phyloP scores from a whole-genome alignment of 106 monocot species.

The Apostasia ramifera region DNA sequence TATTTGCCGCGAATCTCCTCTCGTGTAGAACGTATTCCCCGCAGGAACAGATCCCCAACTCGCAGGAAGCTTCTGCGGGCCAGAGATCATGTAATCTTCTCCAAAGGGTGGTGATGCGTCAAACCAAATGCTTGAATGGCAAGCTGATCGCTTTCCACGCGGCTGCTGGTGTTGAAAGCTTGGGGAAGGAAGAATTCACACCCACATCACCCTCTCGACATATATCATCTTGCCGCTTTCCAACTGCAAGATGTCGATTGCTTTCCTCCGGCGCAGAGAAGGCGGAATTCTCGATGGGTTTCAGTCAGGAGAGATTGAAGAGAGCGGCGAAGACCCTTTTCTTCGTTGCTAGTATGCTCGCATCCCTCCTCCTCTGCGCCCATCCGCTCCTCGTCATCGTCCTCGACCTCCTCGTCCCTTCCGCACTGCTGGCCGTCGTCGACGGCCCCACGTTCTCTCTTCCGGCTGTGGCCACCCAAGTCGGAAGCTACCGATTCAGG shows the following conservation, averaged over 20 bases:
- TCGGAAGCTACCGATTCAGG: slow-evolving; percentile 8
- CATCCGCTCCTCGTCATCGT: slow-evolving; percentile 28
- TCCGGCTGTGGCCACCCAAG: neutral
- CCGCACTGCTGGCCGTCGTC: slow-evolving; percentile 6
- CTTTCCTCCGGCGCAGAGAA: neutral
- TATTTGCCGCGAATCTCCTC: too few relatives aligned
- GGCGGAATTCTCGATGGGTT: slow-evolving; percentile 1
- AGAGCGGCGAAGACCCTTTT: slow-evolving; percentile 29
- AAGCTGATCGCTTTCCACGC: slow-evolving; percentile 1
- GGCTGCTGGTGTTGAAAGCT: neutral
- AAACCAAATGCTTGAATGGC: neutral
- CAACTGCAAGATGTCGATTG: neutral
- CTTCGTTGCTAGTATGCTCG: slow-evolving; percentile 27
- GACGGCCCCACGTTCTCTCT: neutral
- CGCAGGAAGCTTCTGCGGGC: slow-evolving; percentile 1
- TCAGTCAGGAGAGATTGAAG: slow-evolving; percentile 16
- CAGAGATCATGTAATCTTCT: neutral
- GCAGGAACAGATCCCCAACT: neutral
- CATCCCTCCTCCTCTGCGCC: slow-evolving; percentile 31
- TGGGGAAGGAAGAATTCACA: slow-evolving; percentile 3
- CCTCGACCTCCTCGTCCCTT: slow-evolving; percentile 29
- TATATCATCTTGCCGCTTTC: neutral
- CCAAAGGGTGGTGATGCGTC: neutral
- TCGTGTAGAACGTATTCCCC: neutral
- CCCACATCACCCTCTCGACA: neutral